Percentiles rank a stretch among this genome's conserved stretches.
These are phyloP conservation scores for Fagus crenata DNA, from an alignment of 306 rosid genomes.

Conservation along the genomic window DNA sequence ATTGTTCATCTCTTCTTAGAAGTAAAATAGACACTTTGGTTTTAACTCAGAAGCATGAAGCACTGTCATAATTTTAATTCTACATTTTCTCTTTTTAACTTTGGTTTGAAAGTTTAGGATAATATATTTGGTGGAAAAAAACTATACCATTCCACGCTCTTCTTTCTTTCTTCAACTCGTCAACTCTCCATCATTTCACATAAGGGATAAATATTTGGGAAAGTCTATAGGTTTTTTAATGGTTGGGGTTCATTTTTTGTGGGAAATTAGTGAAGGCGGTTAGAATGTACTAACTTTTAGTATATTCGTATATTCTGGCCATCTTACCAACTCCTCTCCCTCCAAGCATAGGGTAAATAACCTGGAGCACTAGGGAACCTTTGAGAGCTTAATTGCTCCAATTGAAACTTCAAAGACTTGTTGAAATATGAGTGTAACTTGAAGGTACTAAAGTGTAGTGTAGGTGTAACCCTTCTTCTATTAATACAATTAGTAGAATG, in stretches of 20 bases:
- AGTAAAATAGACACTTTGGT: background rate
- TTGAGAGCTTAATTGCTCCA: background rate
- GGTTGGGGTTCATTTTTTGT: background rate
- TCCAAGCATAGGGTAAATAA: background rate
- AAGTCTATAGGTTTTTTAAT: background rate
- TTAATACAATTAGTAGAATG: slow-evolving; percentile 10
- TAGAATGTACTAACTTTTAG: no score
- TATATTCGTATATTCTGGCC: no score
- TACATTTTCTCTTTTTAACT: background rate
- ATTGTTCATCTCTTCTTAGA: background rate
- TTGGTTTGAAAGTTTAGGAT: background rate
- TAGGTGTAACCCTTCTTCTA: background rate
- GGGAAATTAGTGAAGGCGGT: no score
- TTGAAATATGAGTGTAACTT: background rate
- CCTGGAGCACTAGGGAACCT: background rate
- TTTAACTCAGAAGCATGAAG: background rate
- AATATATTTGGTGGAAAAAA: background rate
- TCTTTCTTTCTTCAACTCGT: background rate
- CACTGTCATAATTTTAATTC: background rate
- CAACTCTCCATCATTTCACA: background rate
- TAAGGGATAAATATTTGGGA: background rate
- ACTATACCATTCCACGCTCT: background rate
- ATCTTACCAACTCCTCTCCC: no score
- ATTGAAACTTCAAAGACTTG: background rate
- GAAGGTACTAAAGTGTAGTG: background rate